Conservation (phyloP, 768 basidiomycete genomes). For the Phanerodontia chrysosporium region DNA sequence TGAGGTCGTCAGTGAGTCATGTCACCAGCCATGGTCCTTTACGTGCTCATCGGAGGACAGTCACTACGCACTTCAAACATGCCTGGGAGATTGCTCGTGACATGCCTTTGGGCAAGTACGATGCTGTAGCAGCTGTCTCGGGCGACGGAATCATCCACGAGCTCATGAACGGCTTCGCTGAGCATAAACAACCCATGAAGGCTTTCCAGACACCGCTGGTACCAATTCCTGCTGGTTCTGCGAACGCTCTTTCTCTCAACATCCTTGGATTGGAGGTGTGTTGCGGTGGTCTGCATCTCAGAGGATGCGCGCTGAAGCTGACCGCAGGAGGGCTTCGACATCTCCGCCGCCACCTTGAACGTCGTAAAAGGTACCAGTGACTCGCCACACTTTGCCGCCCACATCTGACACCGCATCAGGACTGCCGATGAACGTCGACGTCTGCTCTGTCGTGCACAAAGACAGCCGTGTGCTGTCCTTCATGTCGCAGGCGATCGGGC, state of each 20-base stretch:
- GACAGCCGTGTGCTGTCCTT: conserved; percentile 66
- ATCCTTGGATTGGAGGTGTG: conserved; percentile 63
- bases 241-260: conserved; percentile 73
- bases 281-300: neutral
- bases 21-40: neutral
- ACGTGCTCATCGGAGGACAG: conserved; percentile 31
- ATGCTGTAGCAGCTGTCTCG: conserved; percentile 71
- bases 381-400: neutral
- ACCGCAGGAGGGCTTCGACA: conserved; percentile 60
- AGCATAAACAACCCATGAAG: conserved; percentile 51
- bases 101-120: conserved; percentile 51
- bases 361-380: conserved; percentile 65
- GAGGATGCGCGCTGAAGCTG: neutral
- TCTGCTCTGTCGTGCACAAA: conserved; percentile 72
- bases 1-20: conserved; percentile 56
- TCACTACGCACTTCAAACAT: conserved; percentile 60
- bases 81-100: conserved; percentile 59
- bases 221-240: conserved; percentile 80
- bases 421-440: conserved; percentile 66
- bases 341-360: conserved; percentile 70
- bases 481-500: conserved; percentile 77
- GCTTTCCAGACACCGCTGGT: conserved; percentile 70
- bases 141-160: conserved; percentile 87
- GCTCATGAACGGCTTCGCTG: conserved; percentile 76
- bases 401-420: conserved; percentile 37